Evolutionary conservation across 805 yeast genomes (phyloP), one percentile per base, ranked within the genome.

Genomic region (Yarrowia deformans): DNA sequence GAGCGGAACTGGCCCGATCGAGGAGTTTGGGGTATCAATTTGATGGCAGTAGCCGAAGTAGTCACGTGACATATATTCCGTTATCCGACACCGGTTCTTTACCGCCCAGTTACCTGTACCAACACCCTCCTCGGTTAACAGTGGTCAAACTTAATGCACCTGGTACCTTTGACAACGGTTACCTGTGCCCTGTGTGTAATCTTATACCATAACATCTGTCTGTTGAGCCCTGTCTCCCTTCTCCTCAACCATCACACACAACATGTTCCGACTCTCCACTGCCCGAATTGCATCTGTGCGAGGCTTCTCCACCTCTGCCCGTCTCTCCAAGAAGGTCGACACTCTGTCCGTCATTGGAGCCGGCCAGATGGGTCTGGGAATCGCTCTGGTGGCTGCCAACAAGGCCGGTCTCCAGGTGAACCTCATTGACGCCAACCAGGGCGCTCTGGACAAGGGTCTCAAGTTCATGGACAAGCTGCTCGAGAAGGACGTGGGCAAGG

Each of bases 331-430:
- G 64, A 54, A 55, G 37, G 71, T 76, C 18, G 69, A 72, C 67
- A 70, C 74, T 12, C 68, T 80, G 52, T 77, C 80, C 8, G 82
- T 80, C 14, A 75, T 81, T 50, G 83, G 83, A 34, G 80, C 82
- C 2, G 83, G 83, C 69, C 83, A 81, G 71, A 81, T 81, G 83
- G 80, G 83, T 37, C 77, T 79, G 0, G 83, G 83, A 14, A 81
- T 81, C 54, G 84, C 83, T 45, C 76, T 78, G 45, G 82, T 79
- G 2, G 82, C 83, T 4, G 79, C 82, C 48, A 75, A 78, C 16
- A 76, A 76, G 64, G 81, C 81, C 49, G 75, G 77, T 39, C 74
- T 79, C 14, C 74, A 77, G 23, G 83, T 81, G 14, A 72, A 74
- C 34, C 70, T 81, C 42, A 70, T 79, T 35, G 83, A 81, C 72